A percentile compares a stretch with the other conserved stretches of the same genome.
These are phyloP conservation scores for Auricularia sp. DNA, from an alignment of 768 basidiomycete species.

Conservation along the genomic window DNA sequence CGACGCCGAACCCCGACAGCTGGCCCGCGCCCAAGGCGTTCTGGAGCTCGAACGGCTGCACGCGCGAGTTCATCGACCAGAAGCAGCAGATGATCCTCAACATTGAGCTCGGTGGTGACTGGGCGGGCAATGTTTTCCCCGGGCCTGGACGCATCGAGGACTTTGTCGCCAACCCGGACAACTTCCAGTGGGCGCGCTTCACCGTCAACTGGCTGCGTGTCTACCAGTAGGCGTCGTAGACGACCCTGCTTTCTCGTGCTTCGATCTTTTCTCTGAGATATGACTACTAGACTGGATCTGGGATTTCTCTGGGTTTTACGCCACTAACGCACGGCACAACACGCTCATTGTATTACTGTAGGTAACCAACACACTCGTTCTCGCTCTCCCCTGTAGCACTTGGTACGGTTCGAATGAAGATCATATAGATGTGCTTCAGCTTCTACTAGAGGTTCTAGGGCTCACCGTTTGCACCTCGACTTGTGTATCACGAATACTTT, in stretches of 20 bases:
- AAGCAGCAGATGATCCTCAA: slow-evolving; percentile 22
- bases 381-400: too few relatives aligned
- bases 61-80: slow-evolving; percentile 28
- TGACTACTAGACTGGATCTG: background rate
- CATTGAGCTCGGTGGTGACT: slow-evolving; percentile 30
- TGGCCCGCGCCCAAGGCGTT: slow-evolving; percentile 34
- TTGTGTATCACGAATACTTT: too few relatives aligned
- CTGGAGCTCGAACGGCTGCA: slow-evolving; percentile 27
- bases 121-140: slow-evolving; percentile 28
- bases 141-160: slow-evolving; percentile 18
- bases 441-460: too few relatives aligned
- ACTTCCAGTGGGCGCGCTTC: slow-evolving; percentile 32
- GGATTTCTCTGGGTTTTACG: background rate
- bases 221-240: background rate
- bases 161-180: slow-evolving; percentile 42
- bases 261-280: background rate
- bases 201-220: slow-evolving; percentile 1
- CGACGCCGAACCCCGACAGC: slow-evolving; percentile 26
- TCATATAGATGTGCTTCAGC: too few relatives aligned
- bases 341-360: background rate
- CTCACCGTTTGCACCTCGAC: too few relatives aligned
- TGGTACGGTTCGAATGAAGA: too few relatives aligned
- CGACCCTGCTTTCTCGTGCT: background rate
- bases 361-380: background rate
- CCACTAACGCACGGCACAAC: background rate